phyloP scores from a whole-genome alignment of 495 filamentous ascomycete species.

The Lasiosphaeria hispida region DNA sequence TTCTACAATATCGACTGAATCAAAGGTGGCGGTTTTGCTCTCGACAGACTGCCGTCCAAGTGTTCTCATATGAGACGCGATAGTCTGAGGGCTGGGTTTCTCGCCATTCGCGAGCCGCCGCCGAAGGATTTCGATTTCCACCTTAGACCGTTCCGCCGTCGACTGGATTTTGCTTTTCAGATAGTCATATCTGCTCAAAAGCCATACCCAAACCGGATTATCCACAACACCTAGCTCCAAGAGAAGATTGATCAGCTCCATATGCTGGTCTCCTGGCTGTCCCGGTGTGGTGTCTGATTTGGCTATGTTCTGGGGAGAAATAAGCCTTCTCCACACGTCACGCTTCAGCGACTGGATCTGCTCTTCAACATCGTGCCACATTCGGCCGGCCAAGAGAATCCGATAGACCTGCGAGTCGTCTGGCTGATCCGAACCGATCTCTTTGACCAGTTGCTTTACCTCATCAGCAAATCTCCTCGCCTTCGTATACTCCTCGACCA shows the following conservation, averaged over 20 bases:
- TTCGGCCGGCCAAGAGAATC: constrained; percentile 83
- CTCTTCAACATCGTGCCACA: constrained; percentile 87
- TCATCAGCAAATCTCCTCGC: constrained; percentile 74
- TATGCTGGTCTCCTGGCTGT: constrained; percentile 71
- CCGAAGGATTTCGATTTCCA: constrained; percentile 88
- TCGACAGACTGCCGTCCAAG: constrained; percentile 61
- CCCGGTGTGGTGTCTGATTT: constrained; percentile 43
- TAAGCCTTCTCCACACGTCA: constrained; percentile 79
- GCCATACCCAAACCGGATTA: constrained; percentile 94
- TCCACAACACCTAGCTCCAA: constrained; percentile 90
- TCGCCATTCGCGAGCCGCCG: constrained; percentile 72
- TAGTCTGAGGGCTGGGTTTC: constrained; percentile 62
- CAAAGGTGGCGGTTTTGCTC: constrained; percentile 55
- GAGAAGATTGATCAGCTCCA: constrained; percentile 83
- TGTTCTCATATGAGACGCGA: constrained; percentile 70
- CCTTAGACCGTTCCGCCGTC: constrained; percentile 75
- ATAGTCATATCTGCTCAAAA: constrained; percentile 82
- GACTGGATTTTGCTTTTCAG: constrained; percentile 77
- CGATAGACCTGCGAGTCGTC: constrained; percentile 75
- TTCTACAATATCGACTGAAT: constrained; percentile 74
- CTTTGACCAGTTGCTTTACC: constrained; percentile 61
- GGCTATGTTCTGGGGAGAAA: constrained; percentile 50
- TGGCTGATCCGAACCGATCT: constrained; percentile 48
- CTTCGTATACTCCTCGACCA: constrained; percentile 81
- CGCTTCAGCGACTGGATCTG: constrained; percentile 84